A percentile compares a stretch with the other conserved stretches of the same genome.
These are phyloP conservation scores for Heterobasidion annosum DNA, from an alignment of 1,284 basidiomycete species.

Conservation along the genomic window DNA sequence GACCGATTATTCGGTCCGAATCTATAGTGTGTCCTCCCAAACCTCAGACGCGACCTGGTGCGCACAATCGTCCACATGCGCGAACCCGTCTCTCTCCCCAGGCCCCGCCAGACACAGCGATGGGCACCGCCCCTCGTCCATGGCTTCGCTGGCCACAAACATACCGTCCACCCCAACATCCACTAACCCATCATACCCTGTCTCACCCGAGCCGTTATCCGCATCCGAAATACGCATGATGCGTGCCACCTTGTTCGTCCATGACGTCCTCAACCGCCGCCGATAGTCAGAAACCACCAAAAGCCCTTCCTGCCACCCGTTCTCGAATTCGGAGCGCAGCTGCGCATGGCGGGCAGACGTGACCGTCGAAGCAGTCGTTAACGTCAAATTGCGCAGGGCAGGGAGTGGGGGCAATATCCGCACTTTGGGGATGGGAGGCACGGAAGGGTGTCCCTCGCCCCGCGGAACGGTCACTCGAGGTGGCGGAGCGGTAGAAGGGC, in stretches of 20 bases:
- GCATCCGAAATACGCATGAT: constrained; percentile 28
- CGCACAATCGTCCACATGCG: constrained; percentile 20
- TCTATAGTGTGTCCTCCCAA: constrained; percentile 20
- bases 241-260: constrained; percentile 26
- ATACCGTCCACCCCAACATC: constrained; percentile 27
- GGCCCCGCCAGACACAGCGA: constrained; percentile 39
- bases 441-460: neutral
- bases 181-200: constrained; percentile 36
- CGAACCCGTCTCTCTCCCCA: constrained; percentile 8
- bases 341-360: constrained; percentile 23
- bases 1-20: too few species aligned
- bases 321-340: constrained; percentile 40
- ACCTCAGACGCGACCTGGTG: constrained; percentile 19
- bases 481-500: neutral
- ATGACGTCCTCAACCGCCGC: constrained; percentile 28
- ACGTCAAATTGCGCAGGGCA: constrained; percentile 28
- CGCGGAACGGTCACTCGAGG: neutral
- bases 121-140: constrained; percentile 21
- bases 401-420: constrained; percentile 35
- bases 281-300: constrained; percentile 24
- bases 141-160: neutral
- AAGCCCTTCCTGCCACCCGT: constrained; percentile 53
- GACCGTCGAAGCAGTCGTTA: constrained; percentile 24
- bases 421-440: constrained; percentile 16
- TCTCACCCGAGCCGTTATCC: constrained; percentile 20